A percentile compares a stretch with the other conserved stretches of the same genome.
Evolutionary conservation across 164 flowering plant species (phyloP).

Genomic region (Cinnamomum micranthum): DNA sequence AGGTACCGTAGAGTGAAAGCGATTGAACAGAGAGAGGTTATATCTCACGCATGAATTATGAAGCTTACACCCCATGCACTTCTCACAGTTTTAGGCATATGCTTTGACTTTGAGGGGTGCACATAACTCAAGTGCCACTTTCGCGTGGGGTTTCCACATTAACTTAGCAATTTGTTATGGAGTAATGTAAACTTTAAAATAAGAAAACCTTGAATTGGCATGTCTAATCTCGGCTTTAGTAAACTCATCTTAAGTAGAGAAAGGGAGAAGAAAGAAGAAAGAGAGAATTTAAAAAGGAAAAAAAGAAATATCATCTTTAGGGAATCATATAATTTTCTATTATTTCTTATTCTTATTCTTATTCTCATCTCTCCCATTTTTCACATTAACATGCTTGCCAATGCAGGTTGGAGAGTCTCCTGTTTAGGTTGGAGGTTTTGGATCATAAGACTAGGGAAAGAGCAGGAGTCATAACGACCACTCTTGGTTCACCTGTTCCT

Average conservation of each 20-base stretch:
- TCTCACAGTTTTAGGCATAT: background rate
- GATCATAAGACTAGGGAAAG: constrained; percentile 96
- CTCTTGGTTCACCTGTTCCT: constrained; percentile 83
- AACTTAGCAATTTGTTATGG: background rate
- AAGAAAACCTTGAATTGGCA: background rate
- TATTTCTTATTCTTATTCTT: background rate
- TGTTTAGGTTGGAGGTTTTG: constrained; percentile 84
- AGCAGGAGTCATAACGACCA: constrained; percentile 85
- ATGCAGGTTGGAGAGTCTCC: constrained; percentile 64
- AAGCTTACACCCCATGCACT: background rate
- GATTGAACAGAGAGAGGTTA: background rate
- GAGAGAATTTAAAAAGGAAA: too few relatives aligned
- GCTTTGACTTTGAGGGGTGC: too few relatives aligned
- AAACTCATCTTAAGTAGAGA: too few relatives aligned
- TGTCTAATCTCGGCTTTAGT: too few relatives aligned
- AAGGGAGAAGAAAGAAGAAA: too few relatives aligned
- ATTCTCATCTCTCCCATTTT: constrained; percentile 1
- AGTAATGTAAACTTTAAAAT: background rate
- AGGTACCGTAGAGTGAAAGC: background rate
- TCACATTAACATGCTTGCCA: background rate
- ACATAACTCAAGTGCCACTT: too few relatives aligned
- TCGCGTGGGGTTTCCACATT: background rate
- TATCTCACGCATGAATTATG: background rate
- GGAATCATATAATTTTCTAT: background rate
- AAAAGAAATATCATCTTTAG: background rate